Evolutionary conservation across 1,284 basidiomycete genomes (phyloP), one percentile per base, ranked within the genome.

Genomic region (Trichosporon asahii): DNA sequence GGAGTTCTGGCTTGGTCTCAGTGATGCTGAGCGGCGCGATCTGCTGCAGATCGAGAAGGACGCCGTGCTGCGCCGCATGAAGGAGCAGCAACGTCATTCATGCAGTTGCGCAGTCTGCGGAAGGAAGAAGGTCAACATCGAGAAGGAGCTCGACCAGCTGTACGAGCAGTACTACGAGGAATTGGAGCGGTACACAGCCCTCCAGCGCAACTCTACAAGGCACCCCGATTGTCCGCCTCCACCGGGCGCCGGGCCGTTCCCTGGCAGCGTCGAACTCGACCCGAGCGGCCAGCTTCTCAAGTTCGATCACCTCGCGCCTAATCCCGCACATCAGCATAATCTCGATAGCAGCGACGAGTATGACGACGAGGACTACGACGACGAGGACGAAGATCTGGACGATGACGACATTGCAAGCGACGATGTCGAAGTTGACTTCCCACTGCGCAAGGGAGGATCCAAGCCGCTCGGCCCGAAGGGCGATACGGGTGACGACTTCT

Each of bases 161-260:
- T 98, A 99, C 88, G 94, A 97, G 88, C 93, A 94, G 86, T 99
- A 99, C 82, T 98, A 98, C 88, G 93, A 97, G 84, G 95, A 98
- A 88, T 90, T 99, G 86, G 93, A 98, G 88, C 90, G 92, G 86
- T 98, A 98, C 88, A 95, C 95, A 84, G 91, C 93, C 85, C 93
- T 95, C 85, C 94, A 98, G 88, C 92, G 90, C 84, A 94, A 94
- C 85, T 91, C 91, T 78, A 90, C 89, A 76, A 91, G 90, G 77
- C 91, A 90, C 79, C 91, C 92, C 73, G 91, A 90, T 66, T 88
- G 94, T 76, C 89, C 93, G 74, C 93, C 94, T 65, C 95, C 95
- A 29, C 92, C 91, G 60, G 96, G 96, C 23, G 96, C 96, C 6
- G 96, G 96, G 23, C 97, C 97, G 1, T 99, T 99, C 86, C 96